Conservation (phyloP, 2,329 filamentous ascomycete genomes). For the Fusarium sp. region DNA sequence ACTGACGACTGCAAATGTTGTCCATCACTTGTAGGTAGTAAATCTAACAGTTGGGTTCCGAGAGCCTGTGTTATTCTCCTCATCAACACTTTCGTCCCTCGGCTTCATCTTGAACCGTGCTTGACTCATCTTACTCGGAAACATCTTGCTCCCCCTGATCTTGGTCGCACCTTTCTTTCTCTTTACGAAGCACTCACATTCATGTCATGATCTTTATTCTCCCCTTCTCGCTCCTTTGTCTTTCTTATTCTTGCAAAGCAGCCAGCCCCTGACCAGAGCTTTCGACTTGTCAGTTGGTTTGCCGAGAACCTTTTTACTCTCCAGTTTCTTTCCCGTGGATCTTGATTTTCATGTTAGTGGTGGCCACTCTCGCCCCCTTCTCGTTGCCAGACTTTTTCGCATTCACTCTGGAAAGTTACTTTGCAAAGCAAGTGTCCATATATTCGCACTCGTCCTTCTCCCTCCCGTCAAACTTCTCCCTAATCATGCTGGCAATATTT, state of each 20-base stretch:
- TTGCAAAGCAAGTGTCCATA: not conserved
- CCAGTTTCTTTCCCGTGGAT: not conserved
- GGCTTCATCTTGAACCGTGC: not conserved
- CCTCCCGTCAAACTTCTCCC: conserved; percentile 28
- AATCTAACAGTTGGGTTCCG: not conserved
- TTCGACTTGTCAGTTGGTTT: not conserved
- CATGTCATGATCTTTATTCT: not conserved
- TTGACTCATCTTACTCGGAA: not conserved
- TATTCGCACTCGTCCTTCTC: conserved; percentile 20
- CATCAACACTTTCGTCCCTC: not conserved
- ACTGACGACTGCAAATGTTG: not conserved
- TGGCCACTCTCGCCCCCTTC: not conserved
- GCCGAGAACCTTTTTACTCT: not conserved
- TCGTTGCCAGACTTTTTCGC: not conserved
- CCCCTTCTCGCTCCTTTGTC: too few relatives aligned
- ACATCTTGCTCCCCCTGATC: not conserved
- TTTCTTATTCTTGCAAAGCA: not conserved
- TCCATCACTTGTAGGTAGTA: not conserved
- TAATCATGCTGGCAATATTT: not conserved
- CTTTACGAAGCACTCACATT: not conserved
- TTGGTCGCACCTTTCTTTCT: not conserved
- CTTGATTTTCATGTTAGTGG: not conserved
- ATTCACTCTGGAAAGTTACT: not conserved
- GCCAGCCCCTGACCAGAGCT: not conserved
- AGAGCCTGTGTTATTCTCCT: not conserved